Percentiles rank a stretch among this genome's conserved stretches.
These are phyloP conservation scores for Fraxinus anomala DNA, from an alignment of 257 asterid species.

Conservation along the genomic window DNA sequence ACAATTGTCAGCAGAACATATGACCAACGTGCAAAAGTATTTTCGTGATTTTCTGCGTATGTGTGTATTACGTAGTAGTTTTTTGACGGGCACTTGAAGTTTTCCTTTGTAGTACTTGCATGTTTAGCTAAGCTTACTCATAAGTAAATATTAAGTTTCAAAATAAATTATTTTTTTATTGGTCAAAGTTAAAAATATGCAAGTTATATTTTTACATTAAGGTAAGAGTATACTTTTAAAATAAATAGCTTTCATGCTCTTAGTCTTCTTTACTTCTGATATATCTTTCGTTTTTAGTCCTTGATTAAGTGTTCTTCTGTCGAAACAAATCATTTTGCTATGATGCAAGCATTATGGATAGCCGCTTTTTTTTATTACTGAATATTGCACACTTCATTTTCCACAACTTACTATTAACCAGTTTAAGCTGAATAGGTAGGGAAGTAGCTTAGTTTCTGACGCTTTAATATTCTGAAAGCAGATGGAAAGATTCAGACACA, in stretches of 20 bases:
- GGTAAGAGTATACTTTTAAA: too few relatives aligned
- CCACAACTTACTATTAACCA: neutral
- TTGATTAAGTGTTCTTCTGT: neutral
- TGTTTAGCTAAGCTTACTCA: neutral
- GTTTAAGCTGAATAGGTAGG: neutral
- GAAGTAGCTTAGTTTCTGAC: conserved; percentile 1
- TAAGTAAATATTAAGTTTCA: neutral
- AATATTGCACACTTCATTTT: neutral
- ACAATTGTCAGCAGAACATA: neutral
- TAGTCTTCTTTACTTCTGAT: neutral
- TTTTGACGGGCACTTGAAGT: neutral
- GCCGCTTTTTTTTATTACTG: neutral
- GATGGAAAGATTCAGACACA: conserved; percentile 47
- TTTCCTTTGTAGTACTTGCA: neutral
- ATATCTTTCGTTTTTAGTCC: neutral
- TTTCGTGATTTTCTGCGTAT: neutral
- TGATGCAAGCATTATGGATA: neutral
- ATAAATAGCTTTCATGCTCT: neutral
- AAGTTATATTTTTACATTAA: neutral
- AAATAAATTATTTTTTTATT: too few relatives aligned
- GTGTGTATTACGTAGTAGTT: too few relatives aligned
- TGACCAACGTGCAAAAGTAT: neutral
- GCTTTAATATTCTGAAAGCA: conserved; percentile 27
- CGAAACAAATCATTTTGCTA: neutral
- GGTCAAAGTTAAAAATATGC: neutral